Base-by-base conservation (phyloP, 169 alveolate genomes). In the Plasmodium sp. region DNA sequence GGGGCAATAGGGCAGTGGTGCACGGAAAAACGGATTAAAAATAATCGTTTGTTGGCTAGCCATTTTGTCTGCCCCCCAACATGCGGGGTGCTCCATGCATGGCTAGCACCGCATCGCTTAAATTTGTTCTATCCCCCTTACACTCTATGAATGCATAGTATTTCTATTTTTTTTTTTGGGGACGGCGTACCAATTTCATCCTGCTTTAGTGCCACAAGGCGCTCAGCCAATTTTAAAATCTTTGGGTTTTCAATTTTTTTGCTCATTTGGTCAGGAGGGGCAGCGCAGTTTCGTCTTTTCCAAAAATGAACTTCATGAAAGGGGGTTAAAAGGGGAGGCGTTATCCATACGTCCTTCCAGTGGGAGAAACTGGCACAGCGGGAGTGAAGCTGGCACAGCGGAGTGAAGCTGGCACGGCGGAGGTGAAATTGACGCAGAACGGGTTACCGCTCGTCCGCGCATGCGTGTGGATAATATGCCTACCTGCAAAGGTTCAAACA, bases 181-280 rank as follows among this genome's bases (percentile, higher is more conserved):
- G 31, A 48, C 27, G 43, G 18, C 45, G 39, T 58, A 90, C 94
- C 94, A 62, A 90, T 90, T 90, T 90, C 94, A 79, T 90, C 83
- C 74, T 90, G 94, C n/a, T 77, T 90, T 90, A 90, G 71, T 27
- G 91, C 43, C 43, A 33, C 82, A 54, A 90, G 88, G 54, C 73
- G 27, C 39, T 90, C 94, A 48, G 94, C 94, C 67, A 90, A 62
- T 27, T 80, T 58, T 80, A 43, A 22, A 90, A 90, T 77, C 72
- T 90, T 90, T 74, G 48, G 72, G 39, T 80, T 90, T 80, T 71
- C 83, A 79, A 41, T 48, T 71, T 80, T 80, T 90, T 90, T 86
- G 81, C 73, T 90, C 94, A 90, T 90, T 90, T 80, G 71, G 33
- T 81, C 41, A 36, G 33, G 41, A 67, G 34, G 14, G 43, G 16